Evolutionary conservation across 2,329 filamentous ascomycete genomes (phyloP).

Genomic region (Verticillium longisporum): DNA sequence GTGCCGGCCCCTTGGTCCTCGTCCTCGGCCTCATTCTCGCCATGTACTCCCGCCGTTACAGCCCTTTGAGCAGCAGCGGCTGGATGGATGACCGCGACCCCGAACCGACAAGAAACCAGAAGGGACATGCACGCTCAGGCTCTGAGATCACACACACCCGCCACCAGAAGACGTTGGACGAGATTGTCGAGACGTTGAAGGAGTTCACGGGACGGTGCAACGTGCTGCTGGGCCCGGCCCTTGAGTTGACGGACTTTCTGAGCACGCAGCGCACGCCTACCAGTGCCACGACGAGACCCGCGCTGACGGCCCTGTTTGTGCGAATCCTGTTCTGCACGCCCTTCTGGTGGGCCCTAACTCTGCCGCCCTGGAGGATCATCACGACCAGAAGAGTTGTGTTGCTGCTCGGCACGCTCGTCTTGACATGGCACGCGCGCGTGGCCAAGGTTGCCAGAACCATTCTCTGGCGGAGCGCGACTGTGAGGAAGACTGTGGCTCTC

Average conservation of each 20-base stretch:
- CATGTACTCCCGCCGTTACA: slow-evolving; percentile 89
- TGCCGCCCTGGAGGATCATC: slow-evolving; percentile 77
- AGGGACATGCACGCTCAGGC: slow-evolving; percentile 34
- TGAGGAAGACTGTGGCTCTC: slow-evolving; percentile 62
- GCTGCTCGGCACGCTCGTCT: slow-evolving; percentile 74
- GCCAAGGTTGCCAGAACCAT: slow-evolving; percentile 79
- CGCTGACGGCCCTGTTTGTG: slow-evolving; percentile 82
- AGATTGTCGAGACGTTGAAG: slow-evolving; percentile 91
- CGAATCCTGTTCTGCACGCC: slow-evolving; percentile 84
- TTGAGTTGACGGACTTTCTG: slow-evolving; percentile 86
- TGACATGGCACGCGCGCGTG: slow-evolving; percentile 89
- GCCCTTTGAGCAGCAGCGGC: slow-evolving; percentile 79
- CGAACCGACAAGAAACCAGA: slow-evolving; percentile 6
- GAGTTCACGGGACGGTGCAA: slow-evolving; percentile 89
- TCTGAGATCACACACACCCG: slow-evolving; percentile 60
- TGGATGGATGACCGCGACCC: slow-evolving; percentile 46
- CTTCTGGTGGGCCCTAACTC: slow-evolving; percentile 75
- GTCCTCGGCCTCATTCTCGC: slow-evolving; percentile 75
- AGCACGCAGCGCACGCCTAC: slow-evolving; percentile 87
- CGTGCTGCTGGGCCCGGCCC: slow-evolving; percentile 79
- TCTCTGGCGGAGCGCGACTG: slow-evolving; percentile 77
- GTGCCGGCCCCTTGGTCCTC: slow-evolving; percentile 75
- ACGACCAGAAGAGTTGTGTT: slow-evolving; percentile 80
- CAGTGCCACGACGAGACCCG: slow-evolving; percentile 83
- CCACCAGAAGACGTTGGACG: slow-evolving; percentile 90